Base-by-base conservation (phyloP, 2,329 filamentous ascomycete genomes). In the Arthrobotrys entomopaga region DNA sequence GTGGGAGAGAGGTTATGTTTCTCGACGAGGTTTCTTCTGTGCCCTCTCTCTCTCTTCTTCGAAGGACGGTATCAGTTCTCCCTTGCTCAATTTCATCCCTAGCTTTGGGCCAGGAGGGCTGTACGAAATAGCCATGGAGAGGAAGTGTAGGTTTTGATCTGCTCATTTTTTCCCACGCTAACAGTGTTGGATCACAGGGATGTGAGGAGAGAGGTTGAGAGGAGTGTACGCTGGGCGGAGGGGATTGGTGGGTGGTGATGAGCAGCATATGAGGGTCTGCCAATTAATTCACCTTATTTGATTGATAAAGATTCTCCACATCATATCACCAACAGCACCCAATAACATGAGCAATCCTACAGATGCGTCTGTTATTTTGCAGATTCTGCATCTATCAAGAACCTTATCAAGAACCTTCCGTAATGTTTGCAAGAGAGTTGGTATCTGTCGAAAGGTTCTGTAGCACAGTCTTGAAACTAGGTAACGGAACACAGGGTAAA, bases 81-180 rank as follows among this genome's bases (percentile, higher is more conserved):
- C 69, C 70, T 74, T 67, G 70, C 64, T 67, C 70, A 74, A 74
- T 74, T 74, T 74, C 58, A 64, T 74, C 70, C 70, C 63, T 67
- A 74, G 63, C 70, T 64, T 40, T 50, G 24, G 38, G 59, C 60
- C 38, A 65, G 60, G 60, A 74, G 56, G 69, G 70, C 64, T 74
- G 70, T 63, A 74, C 63, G 70, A 74, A 74, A 74, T 74, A 66
- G 70, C 70, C 70, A 67, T 46, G 59, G 70, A 67, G 66, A 63
- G 69, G 63, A 66, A 73, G 69, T 66, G 56, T 73, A 73, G 69
- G 29, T 63, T 73, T 67, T 57, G 63, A 67, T 74, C 70, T 74
- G 16, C 70, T 67, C 63, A 48, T 34, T 49, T 13, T n/a, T 38
- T 54, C 24, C 63, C 64, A 59, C 57, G 56, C 70, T 59, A 64